Evolutionary conservation across 2,329 filamentous ascomycete species (phyloP).

Genomic region (Colletotrichum abscissum): DNA sequence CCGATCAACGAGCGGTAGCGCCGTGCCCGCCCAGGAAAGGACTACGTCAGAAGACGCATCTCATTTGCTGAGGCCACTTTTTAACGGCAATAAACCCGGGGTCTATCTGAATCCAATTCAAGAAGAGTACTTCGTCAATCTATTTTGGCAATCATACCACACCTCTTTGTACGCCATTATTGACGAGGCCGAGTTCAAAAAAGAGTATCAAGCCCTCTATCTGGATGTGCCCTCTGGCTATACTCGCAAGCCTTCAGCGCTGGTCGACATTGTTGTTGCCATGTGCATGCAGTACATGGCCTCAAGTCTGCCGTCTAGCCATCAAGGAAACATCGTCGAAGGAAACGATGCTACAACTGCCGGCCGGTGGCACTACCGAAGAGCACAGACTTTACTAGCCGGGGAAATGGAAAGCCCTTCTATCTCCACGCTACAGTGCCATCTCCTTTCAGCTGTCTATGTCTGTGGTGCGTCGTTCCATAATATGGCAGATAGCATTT

Average conservation of each 20-base stretch:
- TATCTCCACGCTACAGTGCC: conserved; percentile 59
- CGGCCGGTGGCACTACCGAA: conserved; percentile 58
- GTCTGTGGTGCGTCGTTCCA: conserved; percentile 59
- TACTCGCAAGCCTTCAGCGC: conserved; percentile 50
- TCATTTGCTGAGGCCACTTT: conserved; percentile 36
- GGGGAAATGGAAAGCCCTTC: conserved; percentile 60
- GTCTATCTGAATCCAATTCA: conserved; percentile 49
- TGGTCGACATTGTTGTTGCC: conserved; percentile 64
- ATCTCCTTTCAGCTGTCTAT: conserved; percentile 57
- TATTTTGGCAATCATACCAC: conserved; percentile 62
- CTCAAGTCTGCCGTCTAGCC: conserved; percentile 37
- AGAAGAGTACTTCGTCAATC: conserved; percentile 58
- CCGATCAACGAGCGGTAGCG: conserved; percentile 16
- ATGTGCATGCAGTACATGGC: conserved; percentile 61
- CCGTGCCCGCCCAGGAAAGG: not conserved
- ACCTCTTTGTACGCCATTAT: conserved; percentile 51
- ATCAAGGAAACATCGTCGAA: not conserved
- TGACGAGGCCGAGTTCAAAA: conserved; percentile 55
- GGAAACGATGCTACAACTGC: conserved; percentile 53
- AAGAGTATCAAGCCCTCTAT: conserved; percentile 56
- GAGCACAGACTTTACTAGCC: conserved; percentile 55
- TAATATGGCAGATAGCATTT: conserved; percentile 57
- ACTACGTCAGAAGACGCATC: not conserved
- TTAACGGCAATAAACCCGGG: not conserved
- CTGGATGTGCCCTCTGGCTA: conserved; percentile 38